Base-by-base conservation (phyloP, 2,329 filamentous ascomycete species). In the Ceratocystiopsis sp. region DNA sequence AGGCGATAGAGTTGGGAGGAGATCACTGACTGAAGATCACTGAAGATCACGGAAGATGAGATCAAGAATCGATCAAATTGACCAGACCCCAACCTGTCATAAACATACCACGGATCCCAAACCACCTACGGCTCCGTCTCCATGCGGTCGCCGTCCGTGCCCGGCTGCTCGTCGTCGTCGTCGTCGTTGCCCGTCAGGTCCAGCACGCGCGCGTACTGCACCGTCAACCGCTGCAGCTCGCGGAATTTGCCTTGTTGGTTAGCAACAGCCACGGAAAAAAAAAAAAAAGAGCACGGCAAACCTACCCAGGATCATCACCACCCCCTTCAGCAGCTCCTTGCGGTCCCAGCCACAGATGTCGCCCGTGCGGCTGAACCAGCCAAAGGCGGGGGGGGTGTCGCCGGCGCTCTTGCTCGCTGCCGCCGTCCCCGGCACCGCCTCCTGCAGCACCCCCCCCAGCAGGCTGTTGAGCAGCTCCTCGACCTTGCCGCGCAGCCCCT, bases 151-250 rank as follows among this genome's bases (percentile, higher is more conserved):
- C 21, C 21, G 21, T 21, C 21, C 21, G 21, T 21, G 21, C 21
- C 34, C 19, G 37, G 43, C 25, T 34, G 45, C 25, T 29, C 57
- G 16, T 61, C 63, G 15, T 65, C 64, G 12, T 62, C 58, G 15
- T 66, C 63, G 17, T 66, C 64, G 38, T 68, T 65, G 7, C 66
- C 51, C 8, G 66, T 69, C 35, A 84, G 65, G 44, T 80, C 82
- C 18, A 93, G 66, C n/a, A 86, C 66, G 49, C 84, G 77, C 13
- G 89, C 89, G 59, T 96, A 96, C 49, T 93, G 89, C 21, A 95
- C 84, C n/a, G 85, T 94, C 37, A 95, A 73, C 21, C 91, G 74
- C 60, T 98, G 91, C 29, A 98, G 68, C 57, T 96, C 93, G 45
- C 91, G 79, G 61, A 91, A 89, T 77, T 96, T 96, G 46, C 85